phyloP scores from a whole-genome alignment of 352 stramenopile genomes.

The Phytophthora pini region DNA sequence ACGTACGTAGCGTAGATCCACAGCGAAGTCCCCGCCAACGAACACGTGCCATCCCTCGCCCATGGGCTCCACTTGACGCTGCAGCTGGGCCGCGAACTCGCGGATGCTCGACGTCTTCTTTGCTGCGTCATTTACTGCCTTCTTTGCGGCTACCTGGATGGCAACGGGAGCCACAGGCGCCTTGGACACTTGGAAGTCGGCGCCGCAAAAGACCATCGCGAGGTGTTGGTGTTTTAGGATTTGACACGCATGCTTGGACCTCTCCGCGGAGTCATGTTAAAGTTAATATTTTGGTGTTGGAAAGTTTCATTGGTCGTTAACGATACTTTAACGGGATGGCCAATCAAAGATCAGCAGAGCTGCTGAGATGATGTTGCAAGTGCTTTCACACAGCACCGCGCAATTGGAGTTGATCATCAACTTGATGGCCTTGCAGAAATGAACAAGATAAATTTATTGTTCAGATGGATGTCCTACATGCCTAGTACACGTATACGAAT shows the following conservation, averaged over 20 bases:
- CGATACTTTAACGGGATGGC: too few species aligned
- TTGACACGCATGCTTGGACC: conserved; percentile 9
- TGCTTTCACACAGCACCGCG: too few species aligned
- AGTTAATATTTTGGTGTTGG: not conserved
- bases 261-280: not conserved
- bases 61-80: conserved; percentile 51
- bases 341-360: too few species aligned
- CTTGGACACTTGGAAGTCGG: conserved; percentile 72
- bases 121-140: conserved; percentile 59
- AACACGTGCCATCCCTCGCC: conserved; percentile 76
- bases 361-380: not conserved
- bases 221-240: conserved; percentile 4
- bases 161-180: conserved; percentile 49
- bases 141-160: conserved; percentile 51
- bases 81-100: conserved; percentile 55
- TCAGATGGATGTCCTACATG: too few species aligned
- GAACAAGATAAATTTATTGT: too few species aligned
- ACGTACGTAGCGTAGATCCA: conserved; percentile 82
- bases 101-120: conserved; percentile 64
- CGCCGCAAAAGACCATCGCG: conserved; percentile 55
- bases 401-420: too few species aligned
- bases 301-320: too few species aligned
- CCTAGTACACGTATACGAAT: too few species aligned
- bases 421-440: too few species aligned
- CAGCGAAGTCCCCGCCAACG: conserved; percentile 69